A percentile compares a stretch with the other conserved stretches of the same genome.
These are phyloP conservation scores for Boletus sp. DNA, from an alignment of 768 basidiomycete species.

Conservation along the genomic window DNA sequence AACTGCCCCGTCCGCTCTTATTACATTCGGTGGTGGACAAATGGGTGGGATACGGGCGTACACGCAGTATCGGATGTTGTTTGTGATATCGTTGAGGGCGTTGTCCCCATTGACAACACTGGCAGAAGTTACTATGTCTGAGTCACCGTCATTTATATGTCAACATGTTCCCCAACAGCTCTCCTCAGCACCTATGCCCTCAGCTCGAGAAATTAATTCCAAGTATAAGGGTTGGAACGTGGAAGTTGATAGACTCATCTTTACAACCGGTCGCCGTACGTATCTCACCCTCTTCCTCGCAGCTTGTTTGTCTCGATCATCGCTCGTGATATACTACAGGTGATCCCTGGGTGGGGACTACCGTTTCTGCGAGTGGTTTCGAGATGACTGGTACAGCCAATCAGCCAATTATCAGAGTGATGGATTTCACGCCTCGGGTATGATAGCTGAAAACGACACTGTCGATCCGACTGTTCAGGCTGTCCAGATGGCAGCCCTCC, in stretches of 20 bases:
- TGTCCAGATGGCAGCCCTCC: conserved; percentile 54
- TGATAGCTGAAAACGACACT: conserved; percentile 39
- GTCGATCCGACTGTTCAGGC: conserved; percentile 50
- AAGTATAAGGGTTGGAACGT: too few relatives aligned
- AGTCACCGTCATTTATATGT: too few relatives aligned
- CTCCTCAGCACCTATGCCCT: too few relatives aligned
- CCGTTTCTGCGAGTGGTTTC: conserved; percentile 56
- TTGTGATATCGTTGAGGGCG: conserved; percentile 12
- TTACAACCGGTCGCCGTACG: too few relatives aligned
- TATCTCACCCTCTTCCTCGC: too few relatives aligned
- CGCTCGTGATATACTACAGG: too few relatives aligned
- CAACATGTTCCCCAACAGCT: too few relatives aligned
- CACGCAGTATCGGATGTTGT: conserved; percentile 11
- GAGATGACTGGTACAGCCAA: conserved; percentile 44
- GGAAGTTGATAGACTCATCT: too few relatives aligned
- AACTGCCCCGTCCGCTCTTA: too few relatives aligned
- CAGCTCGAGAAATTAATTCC: conserved; percentile 8
- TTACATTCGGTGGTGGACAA: conserved; percentile 16
- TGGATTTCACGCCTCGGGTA: conserved; percentile 70
- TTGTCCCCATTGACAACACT: conserved; percentile 19
- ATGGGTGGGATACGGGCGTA: conserved; percentile 15
- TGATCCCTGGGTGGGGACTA: conserved; percentile 72
- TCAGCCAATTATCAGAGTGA: conserved; percentile 58
- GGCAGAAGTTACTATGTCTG: too few relatives aligned
- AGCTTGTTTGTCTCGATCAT: too few relatives aligned